Evolutionary conservation across 2,329 filamentous ascomycete genomes (phyloP).

Genomic region (Curvularia lunata): DNA sequence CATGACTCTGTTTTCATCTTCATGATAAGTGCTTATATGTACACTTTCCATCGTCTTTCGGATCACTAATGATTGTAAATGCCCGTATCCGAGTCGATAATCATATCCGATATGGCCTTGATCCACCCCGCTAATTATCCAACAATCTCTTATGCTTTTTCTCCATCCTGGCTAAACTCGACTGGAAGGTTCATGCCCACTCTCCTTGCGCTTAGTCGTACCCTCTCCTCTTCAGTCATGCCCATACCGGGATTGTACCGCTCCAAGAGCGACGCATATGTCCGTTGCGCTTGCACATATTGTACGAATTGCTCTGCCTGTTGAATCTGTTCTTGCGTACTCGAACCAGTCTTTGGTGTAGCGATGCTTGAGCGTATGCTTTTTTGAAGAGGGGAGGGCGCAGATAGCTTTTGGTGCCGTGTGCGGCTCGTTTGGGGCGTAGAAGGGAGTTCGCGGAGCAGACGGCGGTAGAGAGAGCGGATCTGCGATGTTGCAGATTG

Average conservation of each 20-base stretch:
- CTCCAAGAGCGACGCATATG: slow-evolving; percentile 81
- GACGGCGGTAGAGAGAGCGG: slow-evolving; percentile 82
- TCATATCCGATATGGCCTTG: neutral
- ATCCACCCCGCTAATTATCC: neutral
- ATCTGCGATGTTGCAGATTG: slow-evolving; percentile 55
- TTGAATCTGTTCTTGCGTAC: slow-evolving; percentile 35
- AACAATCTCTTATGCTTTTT: slow-evolving; percentile 7
- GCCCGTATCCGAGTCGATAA: neutral
- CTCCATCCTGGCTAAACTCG: slow-evolving; percentile 54
- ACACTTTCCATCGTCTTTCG: neutral
- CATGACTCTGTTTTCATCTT: neutral
- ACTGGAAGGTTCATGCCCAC: slow-evolving; percentile 89
- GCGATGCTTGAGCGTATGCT: slow-evolving; percentile 71
- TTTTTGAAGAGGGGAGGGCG: slow-evolving; percentile 71
- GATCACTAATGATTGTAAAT: neutral
- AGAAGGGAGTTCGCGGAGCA: slow-evolving; percentile 87
- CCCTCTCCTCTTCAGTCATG: slow-evolving; percentile 83
- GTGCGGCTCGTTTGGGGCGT: slow-evolving; percentile 56
- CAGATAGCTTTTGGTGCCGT: slow-evolving; percentile 52
- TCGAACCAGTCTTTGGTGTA: slow-evolving; percentile 3
- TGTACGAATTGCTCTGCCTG: slow-evolving; percentile 78
- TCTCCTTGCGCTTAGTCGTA: slow-evolving; percentile 80
- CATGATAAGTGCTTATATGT: too few relatives aligned
- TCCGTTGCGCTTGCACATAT: slow-evolving; percentile 84
- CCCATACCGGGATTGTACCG: slow-evolving; percentile 93